Evolutionary conservation across 1,139 yeast species (phyloP).

Genomic region (Ogataea hybrid): DNA sequence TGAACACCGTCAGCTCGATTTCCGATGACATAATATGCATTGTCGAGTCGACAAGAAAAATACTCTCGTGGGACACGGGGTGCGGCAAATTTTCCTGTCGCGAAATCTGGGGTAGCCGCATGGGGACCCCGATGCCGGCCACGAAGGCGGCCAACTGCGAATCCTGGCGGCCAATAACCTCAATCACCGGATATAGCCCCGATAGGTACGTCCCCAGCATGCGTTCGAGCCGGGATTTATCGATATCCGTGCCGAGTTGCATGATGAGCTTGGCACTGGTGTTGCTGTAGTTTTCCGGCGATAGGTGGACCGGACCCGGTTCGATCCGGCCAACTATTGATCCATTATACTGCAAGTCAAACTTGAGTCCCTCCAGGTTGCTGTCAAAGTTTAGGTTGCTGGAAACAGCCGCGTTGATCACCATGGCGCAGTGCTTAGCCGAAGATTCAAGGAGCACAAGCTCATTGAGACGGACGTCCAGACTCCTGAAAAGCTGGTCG

Average conservation of each 20-base stretch:
- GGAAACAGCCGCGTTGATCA: constrained; percentile 36
- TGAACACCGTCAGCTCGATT: constrained; percentile 48
- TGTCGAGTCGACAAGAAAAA: constrained; percentile 43
- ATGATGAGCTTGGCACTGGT: constrained; percentile 18
- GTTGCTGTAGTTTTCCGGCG: constrained; percentile 18
- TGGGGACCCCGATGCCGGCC: constrained; percentile 20
- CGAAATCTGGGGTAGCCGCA: constrained; percentile 27
- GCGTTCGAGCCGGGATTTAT: constrained; percentile 27
- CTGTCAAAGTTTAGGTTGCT: constrained; percentile 31
- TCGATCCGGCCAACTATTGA: constrained; percentile 15
- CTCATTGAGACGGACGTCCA: constrained; percentile 31
- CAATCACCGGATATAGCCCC: constrained; percentile 27
- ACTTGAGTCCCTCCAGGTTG: constrained; percentile 8
- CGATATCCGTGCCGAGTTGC: constrained; percentile 9
- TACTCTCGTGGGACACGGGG: constrained; percentile 14
- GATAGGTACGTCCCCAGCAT: constrained; percentile 34
- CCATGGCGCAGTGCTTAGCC: constrained; percentile 24
- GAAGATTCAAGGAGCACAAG: constrained; percentile 33
- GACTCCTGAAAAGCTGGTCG: constrained; percentile 19
- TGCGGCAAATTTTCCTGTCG: background rate
- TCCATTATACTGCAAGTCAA: constrained; percentile 20
- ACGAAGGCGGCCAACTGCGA: constrained; percentile 25
- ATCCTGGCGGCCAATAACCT: constrained; percentile 23
- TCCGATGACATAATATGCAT: constrained; percentile 54
- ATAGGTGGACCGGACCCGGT: constrained; percentile 6